Percentiles rank a stretch among this genome's conserved stretches.
These are phyloP conservation scores for Rhizopus delemar DNA, from an alignment of 371 early-diverging fungal genomes.

Conservation along the genomic window DNA sequence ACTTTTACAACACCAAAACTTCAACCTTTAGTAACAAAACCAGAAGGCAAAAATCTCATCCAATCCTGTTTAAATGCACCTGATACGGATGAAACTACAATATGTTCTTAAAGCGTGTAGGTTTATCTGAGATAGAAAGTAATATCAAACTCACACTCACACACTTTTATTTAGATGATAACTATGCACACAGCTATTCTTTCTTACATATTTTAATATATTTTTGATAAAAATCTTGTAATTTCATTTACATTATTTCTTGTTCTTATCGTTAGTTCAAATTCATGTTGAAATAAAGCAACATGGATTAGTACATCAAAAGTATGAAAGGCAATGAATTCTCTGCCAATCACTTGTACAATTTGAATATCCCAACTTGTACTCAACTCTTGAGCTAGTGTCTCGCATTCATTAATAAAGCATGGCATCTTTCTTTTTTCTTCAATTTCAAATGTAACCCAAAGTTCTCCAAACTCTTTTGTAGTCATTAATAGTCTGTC, in stretches of 20 bases:
- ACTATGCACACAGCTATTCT: slow-evolving; percentile 90
- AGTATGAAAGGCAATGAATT: slow-evolving; percentile 30
- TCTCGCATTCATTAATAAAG: slow-evolving; percentile 14
- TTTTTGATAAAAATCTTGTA: slow-evolving; percentile 11
- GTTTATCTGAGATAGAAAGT: not conserved
- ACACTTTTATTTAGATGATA: slow-evolving; percentile 36
- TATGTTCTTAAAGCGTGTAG: slow-evolving; percentile 49
- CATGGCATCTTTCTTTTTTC: slow-evolving; percentile 18
- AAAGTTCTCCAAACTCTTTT: slow-evolving; percentile 31
- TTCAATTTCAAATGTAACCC: slow-evolving; percentile 27
- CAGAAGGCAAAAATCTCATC: slow-evolving; percentile 90
- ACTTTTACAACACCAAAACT: slow-evolving; percentile 96
- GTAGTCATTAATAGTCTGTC: slow-evolving; percentile 13
- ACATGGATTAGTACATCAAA: slow-evolving; percentile 26
- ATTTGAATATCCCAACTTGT: slow-evolving; percentile 24
- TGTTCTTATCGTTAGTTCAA: slow-evolving; percentile 22
- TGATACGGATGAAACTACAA: slow-evolving; percentile 85
- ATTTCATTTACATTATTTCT: slow-evolving; percentile 7
- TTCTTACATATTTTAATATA: slow-evolving; percentile 31
- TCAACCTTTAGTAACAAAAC: slow-evolving; percentile 89
- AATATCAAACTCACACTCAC: not conserved
- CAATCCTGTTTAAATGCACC: slow-evolving; percentile 88
- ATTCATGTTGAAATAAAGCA: slow-evolving; percentile 16
- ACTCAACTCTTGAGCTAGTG: slow-evolving; percentile 13
- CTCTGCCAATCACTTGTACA: slow-evolving; percentile 37